Evolutionary conservation across 331 rosid species (phyloP).

Genomic region (Cydonia oblonga): DNA sequence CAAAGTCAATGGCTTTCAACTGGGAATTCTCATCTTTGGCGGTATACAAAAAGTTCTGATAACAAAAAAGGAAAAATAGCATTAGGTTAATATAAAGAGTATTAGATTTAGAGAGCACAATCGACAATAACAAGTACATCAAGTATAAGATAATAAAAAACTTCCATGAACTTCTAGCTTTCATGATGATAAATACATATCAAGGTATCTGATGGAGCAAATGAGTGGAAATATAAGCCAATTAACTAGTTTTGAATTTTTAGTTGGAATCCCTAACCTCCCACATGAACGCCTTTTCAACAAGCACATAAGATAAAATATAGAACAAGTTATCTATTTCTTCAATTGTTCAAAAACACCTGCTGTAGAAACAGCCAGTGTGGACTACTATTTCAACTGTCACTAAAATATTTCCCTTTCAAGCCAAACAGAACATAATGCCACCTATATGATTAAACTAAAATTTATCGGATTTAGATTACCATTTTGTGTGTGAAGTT

Average conservation of each 20-base stretch:
- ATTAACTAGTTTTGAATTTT: background rate
- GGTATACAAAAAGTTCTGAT: constrained; percentile 79
- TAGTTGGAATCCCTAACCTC: background rate
- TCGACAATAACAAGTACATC: constrained; percentile 2
- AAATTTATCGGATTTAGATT: background rate
- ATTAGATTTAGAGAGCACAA: background rate
- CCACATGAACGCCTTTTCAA: background rate
- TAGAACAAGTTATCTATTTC: background rate
- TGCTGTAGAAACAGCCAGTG: background rate
- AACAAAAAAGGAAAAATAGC: background rate
- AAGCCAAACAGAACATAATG: background rate
- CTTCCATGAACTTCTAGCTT: background rate
- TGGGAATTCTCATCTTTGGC: constrained; percentile 74
- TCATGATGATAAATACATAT: background rate
- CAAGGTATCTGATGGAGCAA: background rate
- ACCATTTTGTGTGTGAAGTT: background rate
- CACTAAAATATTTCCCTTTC: background rate
- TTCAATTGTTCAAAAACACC: background rate
- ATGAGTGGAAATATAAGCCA: background rate
- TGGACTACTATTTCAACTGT: background rate
- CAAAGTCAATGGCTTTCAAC: constrained; percentile 95
- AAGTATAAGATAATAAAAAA: background rate
- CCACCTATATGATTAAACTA: background rate
- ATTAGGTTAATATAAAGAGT: constrained; percentile 4
- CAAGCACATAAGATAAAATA: background rate